Base-by-base conservation (phyloP, 371 early-diverging fungal species). In the Mortierella sp. region DNA sequence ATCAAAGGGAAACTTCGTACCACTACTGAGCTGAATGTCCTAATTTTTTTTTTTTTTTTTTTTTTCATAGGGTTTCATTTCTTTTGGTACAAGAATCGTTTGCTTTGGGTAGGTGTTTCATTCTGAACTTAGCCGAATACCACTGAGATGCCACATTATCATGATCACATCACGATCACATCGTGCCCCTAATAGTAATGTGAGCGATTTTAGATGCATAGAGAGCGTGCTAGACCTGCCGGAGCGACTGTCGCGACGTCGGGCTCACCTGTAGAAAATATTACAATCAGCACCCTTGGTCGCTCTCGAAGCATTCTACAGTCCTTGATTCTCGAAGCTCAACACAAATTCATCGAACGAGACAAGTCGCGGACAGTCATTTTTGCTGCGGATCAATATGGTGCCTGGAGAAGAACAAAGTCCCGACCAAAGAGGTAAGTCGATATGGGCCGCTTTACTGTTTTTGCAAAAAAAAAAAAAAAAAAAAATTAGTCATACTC, bases 351-450 rank as follows among this genome's bases (percentile, higher is more conserved):
- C 56, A 84, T 90, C 23, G 89, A 86, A 43, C 83, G 88, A 7
- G 92, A 92, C 66, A 70, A 83, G 43, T 75, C 85, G 15, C 70
- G 91, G 19, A 92, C 91, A 1, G 86, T 89, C 12, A 87, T 92
- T n/a, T 90, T 88, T 76, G 86, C 89, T 18, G 92, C 90, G 16
- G 89, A 89, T 68, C 87, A 90, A 60, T 91, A 90, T 68, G 91
- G 91, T 9, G 85, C 85, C 28, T 92, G 92, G 92, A 65, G 81
- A 14, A 60, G 82, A 14, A 79, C 79, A 1, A 72, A 72, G 62
- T 79, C 79, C 11, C 57, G 73, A 57, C 79, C 79, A n/a, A 79
- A 79, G 60, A 69, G 79, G 79, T 72, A 76, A 9, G 15, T 44
- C 9, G 51, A 52, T 9, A 3, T 37, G 37, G 9, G 3, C 9